phyloP scores from a whole-genome alignment of 176 grass and related monocot species.

The Triticum dicoccoides region DNA sequence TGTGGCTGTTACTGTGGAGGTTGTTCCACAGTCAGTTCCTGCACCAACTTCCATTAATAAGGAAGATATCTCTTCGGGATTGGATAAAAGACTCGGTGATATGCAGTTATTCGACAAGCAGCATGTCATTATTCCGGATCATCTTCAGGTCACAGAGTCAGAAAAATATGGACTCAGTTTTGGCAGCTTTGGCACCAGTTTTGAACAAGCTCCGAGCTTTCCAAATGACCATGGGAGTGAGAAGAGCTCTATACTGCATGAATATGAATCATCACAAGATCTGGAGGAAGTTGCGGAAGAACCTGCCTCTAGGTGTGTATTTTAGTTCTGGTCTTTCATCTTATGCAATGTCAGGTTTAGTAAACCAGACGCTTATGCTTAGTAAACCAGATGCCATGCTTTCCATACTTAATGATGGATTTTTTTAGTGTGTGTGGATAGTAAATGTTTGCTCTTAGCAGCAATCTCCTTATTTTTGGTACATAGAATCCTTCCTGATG shows the following conservation, averaged over 20 bases:
- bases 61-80: conserved; percentile 24
- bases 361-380: background rate
- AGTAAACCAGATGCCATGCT: background rate
- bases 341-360: background rate
- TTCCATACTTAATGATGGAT: background rate
- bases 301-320: conserved; percentile 48
- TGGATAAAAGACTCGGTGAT: conserved; percentile 48
- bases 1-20: conserved; percentile 35
- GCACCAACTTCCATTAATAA: conserved; percentile 31
- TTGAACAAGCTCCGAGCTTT: conserved; percentile 36
- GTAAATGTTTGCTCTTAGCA: background rate
- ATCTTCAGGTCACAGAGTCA: conserved; percentile 82
- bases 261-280: conserved; percentile 45
- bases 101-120: conserved; percentile 53
- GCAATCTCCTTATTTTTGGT: background rate
- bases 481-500: background rate
- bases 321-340: background rate
- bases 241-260: conserved; percentile 28
- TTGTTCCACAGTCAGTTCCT: conserved; percentile 36
- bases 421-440: background rate
- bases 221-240: conserved; percentile 41
- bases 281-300: conserved; percentile 36
- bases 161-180: conserved; percentile 84
- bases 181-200: conserved; percentile 74
- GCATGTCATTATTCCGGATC: conserved; percentile 88